Conservation (phyloP, 306 rosid genomes). For the Sesbania bispinosa region DNA sequence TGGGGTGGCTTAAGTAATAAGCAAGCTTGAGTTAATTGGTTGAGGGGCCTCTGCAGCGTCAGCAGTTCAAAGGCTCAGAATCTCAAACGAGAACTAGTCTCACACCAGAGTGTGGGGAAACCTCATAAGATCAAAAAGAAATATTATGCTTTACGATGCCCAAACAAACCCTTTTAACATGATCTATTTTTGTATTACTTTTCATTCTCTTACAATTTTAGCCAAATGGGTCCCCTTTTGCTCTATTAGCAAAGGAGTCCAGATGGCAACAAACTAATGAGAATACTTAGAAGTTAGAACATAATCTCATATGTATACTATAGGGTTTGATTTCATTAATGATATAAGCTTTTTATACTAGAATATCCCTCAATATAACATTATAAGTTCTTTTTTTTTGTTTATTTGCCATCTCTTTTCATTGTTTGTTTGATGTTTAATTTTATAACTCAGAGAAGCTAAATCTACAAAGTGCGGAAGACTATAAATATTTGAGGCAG, state of each 20-base stretch:
- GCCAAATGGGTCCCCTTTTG: background rate
- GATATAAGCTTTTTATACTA: background rate
- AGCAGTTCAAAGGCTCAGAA: background rate
- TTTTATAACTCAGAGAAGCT: slow-evolving; percentile 61
- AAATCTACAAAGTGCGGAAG: slow-evolving; percentile 65
- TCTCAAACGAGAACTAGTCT: background rate
- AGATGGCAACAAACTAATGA: background rate
- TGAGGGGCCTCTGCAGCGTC: background rate
- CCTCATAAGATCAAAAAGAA: background rate
- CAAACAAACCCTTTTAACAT: background rate
- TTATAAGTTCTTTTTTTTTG: slow-evolving; percentile 1
- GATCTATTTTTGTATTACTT: background rate
- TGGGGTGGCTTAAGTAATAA: background rate
- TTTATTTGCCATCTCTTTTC: slow-evolving; percentile 10
- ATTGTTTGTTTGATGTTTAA: slow-evolving; percentile 20
- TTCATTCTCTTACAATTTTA: background rate
- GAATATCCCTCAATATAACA: background rate
- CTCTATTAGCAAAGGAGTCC: too few relatives aligned
- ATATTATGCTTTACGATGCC: background rate
- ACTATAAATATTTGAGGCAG: slow-evolving; percentile 83
- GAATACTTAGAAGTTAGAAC: background rate
- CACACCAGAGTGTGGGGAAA: background rate
- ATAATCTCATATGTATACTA: background rate
- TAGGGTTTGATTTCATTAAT: background rate
- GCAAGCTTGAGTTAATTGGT: background rate